Evolutionary conservation across 176 grass and related monocot species (phyloP), one percentile per base, ranked within the genome.

Genomic region (Oryza australiensis): DNA sequence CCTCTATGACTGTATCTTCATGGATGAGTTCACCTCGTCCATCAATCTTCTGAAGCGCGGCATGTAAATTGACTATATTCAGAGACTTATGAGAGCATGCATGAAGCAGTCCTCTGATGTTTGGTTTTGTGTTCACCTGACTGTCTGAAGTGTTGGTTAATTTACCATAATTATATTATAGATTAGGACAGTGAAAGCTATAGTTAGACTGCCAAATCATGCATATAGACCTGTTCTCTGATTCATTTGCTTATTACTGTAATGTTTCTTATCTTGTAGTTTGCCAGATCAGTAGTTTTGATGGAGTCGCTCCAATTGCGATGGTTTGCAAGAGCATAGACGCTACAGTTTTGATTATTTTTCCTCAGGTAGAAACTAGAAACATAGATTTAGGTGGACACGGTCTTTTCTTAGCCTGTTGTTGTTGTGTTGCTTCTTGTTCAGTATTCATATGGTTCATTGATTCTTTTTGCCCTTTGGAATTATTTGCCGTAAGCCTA

Each of bases 311-410:
- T 76, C 18, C 28, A 69, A n/a, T 24, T 42, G 73, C 18, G 63
- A 76, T 67, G 11, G 16, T 53, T 38, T 75, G 20, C 14, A 27
- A 28, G 41, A 64, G 62, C 14, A 49, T 22, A 38, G n/a, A 57
- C 49, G 62, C n/a, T 49, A 3, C 20, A 53, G 41, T n/a, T 79
- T 79, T 78, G 22, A 85, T 79, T 5, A 10, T 64, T 78, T 79
- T 37, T 1, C 51, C 46, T 78, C 83, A 72, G 53, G 74, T 85
- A 72, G 67, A 18, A 29, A 74, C 18, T 0, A 37, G 35, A 37
- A 37, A 37, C 35, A 20, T 45, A 30, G 48, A 69, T 12, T 11
- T 60, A 59, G 24, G 24, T 42, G n/a, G 45, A 30, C 3, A 22
- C 0, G 57, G 37, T 69, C 30, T 75, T 84, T 68, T 68, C 18